Evolutionary conservation across 192 early-diverging fungal genomes (phyloP), one percentile per base, ranked within the genome.

Genomic region (Geranomyces michiganensis): DNA sequence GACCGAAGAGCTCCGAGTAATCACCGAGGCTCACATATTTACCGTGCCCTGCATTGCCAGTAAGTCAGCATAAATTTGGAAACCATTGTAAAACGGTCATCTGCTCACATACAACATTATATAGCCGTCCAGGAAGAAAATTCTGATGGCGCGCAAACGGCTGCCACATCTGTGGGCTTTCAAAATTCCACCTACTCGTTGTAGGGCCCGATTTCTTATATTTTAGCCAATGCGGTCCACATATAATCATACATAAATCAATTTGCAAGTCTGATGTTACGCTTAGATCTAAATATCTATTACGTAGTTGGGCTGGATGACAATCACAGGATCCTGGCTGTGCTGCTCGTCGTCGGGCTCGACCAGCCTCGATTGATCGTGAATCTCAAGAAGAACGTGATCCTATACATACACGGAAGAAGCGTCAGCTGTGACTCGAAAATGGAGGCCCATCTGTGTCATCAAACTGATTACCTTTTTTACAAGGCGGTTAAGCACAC

Each of bases 401-500:
- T 84, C 78, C 75, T 76, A n/a, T 24, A 17, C 19, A 24, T n/a
- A n/a, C n/a, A 47, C 12, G 49, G 17, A 55, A n/a, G 10, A 12
- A 41, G 17, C 31, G 41, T 5, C 29, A 62, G 17, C 19, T 19
- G 9, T 26, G 32, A 15, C 33, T 44, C 17, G 13, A 46, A 31
- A 53, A 10, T 47, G 9, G 26, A 32, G 17, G 24, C 30, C 7
- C 27, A 49, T 17, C 9, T 56, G 29, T 33, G 10, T 9, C 48
- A 73, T 8, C 9, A 22, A 29, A 69, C 9, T 15, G 5, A 61
- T 79, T 61, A 92, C 92, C 43, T 86, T 88, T 45, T 87, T 82
- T 24, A 88, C 65, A 56, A 94, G 65, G 55, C 87, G 82, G 32
- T 79, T 86, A 58, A 94, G 80, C 33, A 94, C 89, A 46, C 84